Conservation (phyloP, 2,329 filamentous ascomycete species). For the Acrodontium crateriforme region DNA sequence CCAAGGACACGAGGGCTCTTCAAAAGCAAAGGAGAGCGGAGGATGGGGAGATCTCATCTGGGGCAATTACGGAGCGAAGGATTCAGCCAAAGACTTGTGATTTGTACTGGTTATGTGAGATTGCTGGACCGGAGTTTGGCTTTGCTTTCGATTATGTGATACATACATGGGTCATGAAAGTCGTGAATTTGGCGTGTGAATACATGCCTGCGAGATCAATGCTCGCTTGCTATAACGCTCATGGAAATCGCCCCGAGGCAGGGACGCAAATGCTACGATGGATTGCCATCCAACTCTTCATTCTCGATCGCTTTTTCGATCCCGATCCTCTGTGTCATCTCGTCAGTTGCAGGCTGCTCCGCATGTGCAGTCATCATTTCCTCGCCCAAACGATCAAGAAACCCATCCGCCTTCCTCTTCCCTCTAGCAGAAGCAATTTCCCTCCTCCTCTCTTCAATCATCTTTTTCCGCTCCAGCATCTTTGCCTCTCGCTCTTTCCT, state of each 20-base stretch:
- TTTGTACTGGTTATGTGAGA: no score
- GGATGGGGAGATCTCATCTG: constrained; percentile 25
- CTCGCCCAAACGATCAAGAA: constrained; percentile 46
- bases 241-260: no score
- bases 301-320: background rate
- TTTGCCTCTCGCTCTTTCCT: constrained; percentile 47
- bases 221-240: no score
- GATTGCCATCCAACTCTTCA: background rate
- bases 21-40: constrained; percentile 5
- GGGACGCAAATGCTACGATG: no score
- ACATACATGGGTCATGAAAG: no score
- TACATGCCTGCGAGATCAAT: no score
- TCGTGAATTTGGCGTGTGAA: no score
- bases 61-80: constrained; percentile 25
- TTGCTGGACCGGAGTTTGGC: no score
- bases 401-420: constrained; percentile 57
- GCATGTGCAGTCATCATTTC: no score
- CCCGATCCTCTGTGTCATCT: background rate
- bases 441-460: constrained; percentile 26
- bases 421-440: constrained; percentile 11
- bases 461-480: constrained; percentile 43
- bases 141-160: no score
- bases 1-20: constrained; percentile 2
- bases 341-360: no score
- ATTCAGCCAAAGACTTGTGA: constrained; percentile 17